These are phyloP conservation scores for Boletus rubropictus DNA, from an alignment of 768 basidiomycete species.

Conservation along the genomic window DNA sequence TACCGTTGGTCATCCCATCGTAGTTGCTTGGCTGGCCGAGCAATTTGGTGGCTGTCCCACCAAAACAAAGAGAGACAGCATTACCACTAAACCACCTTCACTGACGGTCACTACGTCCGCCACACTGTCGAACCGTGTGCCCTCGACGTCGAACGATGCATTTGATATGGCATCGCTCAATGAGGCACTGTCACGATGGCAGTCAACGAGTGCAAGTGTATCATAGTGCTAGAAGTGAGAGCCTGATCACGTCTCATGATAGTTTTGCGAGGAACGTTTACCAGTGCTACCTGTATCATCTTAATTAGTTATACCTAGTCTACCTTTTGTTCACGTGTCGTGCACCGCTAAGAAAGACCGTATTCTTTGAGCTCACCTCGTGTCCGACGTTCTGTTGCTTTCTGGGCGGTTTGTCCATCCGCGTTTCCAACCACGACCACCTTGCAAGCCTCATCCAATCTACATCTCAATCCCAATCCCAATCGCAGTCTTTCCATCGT, in stretches of 20 bases:
- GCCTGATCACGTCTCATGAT: not conserved
- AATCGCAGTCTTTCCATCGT: constrained; percentile 7
- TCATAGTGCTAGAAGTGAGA: constrained; percentile 7
- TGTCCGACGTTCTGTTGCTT: constrained; percentile 17
- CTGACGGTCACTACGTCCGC: constrained; percentile 11
- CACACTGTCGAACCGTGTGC: constrained; percentile 1
- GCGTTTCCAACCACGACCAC: constrained; percentile 1
- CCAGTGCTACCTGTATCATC: constrained; percentile 3
- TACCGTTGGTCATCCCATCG: constrained; percentile 34
- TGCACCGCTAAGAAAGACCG: not conserved
- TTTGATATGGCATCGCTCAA: constrained; percentile 24
- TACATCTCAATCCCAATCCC: not conserved
- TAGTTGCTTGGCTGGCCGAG: constrained; percentile 36
- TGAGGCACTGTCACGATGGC: constrained; percentile 26
- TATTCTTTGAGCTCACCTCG: constrained; percentile 12
- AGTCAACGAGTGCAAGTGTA: constrained; percentile 6
- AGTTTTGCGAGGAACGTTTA: constrained; percentile 2
- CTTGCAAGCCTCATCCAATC: constrained; percentile 1
- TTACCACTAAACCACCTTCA: constrained; percentile 5
- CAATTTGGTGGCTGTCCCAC: constrained; percentile 17
- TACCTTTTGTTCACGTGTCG: constrained; percentile 6
- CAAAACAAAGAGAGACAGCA: constrained; percentile 11
- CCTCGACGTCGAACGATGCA: constrained; percentile 9
- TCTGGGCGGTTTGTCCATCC: constrained; percentile 3
- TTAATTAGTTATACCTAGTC: constrained; percentile 7